phyloP scores from a whole-genome alignment of 768 basidiomycete species.

The Suillus placidus region DNA sequence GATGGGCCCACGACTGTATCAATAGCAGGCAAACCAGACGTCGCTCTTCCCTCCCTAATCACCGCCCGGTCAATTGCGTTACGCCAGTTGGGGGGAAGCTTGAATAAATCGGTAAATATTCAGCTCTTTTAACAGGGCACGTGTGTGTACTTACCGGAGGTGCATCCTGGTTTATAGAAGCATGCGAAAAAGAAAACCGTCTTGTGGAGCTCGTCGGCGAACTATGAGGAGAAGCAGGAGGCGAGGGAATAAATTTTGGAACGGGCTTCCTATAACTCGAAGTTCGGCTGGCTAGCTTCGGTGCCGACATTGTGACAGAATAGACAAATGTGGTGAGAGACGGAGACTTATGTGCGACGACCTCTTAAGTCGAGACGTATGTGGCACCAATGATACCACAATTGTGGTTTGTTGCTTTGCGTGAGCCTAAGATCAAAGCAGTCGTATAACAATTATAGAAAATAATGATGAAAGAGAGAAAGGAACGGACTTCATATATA shows the following conservation, averaged over 20 bases:
- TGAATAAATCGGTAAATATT: constrained; percentile 14
- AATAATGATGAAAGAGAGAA: constrained; percentile 28
- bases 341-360: neutral
- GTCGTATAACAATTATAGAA: constrained; percentile 28
- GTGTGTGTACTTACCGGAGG: constrained; percentile 33
- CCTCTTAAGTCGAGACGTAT: constrained; percentile 1
- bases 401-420: constrained; percentile 25
- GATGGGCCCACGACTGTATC: constrained; percentile 36
- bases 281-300: constrained; percentile 34
- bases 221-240: constrained; percentile 45
- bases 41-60: constrained; percentile 30
- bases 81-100: constrained; percentile 42
- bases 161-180: constrained; percentile 24
- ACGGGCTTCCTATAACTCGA: constrained; percentile 76
- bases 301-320: constrained; percentile 27
- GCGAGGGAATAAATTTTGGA: constrained; percentile 67
- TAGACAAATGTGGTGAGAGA: neutral
- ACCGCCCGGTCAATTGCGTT: constrained; percentile 37
- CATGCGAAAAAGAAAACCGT: constrained; percentile 31
- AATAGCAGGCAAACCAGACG: constrained; percentile 33
- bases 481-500: constrained; percentile 35
- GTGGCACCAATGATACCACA: neutral
- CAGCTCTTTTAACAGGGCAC: constrained; percentile 1
- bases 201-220: constrained; percentile 38
- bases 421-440: constrained; percentile 26